Percentiles rank a stretch among this genome's conserved stretches.
Evolutionary conservation across 208 protist species (phyloP).

Genomic region (Trypanosoma boissoni): DNA sequence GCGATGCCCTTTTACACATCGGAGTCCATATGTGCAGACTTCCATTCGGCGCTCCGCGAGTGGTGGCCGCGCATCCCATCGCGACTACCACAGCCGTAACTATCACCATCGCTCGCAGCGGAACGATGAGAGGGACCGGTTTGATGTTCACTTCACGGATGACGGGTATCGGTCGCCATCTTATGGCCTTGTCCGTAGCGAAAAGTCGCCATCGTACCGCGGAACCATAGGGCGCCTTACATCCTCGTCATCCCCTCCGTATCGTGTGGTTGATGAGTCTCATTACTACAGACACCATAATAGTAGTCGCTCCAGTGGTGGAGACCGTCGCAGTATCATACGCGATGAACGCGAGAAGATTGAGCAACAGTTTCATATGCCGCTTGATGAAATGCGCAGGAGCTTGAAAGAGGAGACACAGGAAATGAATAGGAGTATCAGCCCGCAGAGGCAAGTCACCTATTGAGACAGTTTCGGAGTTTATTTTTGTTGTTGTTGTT

Average conservation of each 20-base stretch:
- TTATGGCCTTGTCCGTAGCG: no score
- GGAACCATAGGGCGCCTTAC: neutral
- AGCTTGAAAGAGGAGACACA: constrained; percentile 39
- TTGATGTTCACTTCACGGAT: constrained; percentile 2
- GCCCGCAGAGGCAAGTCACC: constrained; percentile 6
- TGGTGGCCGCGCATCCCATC: no score
- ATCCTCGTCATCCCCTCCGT: neutral
- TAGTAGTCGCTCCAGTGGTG: neutral
- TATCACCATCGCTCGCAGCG: no score
- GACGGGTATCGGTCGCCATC: no score
- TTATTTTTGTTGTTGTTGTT: neutral
- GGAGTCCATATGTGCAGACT: no score
- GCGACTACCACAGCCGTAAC: no score
- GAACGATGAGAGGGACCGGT: neutral
- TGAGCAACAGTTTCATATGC: constrained; percentile 38
- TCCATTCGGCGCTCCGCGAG: no score
- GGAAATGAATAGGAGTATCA: constrained; percentile 29
- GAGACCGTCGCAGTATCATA: constrained; percentile 39
- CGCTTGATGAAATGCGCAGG: constrained; percentile 55
- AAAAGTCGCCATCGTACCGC: no score
- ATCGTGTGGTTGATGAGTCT: neutral
- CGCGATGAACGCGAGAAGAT: constrained; percentile 62
- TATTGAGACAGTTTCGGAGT: constrained; percentile 7
- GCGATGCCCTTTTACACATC: neutral
- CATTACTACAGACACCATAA: neutral